A percentile compares a stretch with the other conserved stretches of the same genome.
phyloP scores from a whole-genome alignment of 2,329 filamentous ascomycete species.

The Colletotrichum melonis region DNA sequence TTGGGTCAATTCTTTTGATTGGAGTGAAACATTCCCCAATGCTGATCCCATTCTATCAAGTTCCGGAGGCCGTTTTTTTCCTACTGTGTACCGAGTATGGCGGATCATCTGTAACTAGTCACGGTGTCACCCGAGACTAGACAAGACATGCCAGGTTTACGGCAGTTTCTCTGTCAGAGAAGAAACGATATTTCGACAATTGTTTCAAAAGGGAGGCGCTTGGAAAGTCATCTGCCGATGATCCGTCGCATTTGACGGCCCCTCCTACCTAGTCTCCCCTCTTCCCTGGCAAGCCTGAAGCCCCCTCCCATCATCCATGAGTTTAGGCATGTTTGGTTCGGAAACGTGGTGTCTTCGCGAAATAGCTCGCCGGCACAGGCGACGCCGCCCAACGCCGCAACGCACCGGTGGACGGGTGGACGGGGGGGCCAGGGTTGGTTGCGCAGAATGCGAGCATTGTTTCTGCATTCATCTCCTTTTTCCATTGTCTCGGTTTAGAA shows the following conservation, averaged over 20 bases:
- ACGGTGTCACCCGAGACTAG: not conserved
- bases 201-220: not conserved
- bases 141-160: too few relatives aligned
- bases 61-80: not conserved
- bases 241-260: not conserved
- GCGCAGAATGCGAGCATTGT: conserved; percentile 18
- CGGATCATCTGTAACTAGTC: not conserved
- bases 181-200: not conserved
- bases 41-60: not conserved
- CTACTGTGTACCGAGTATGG: not conserved
- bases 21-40: not conserved
- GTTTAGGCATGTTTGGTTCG: not conserved
- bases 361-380: not conserved
- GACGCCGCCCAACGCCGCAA: too few relatives aligned
- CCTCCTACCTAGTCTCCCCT: not conserved
- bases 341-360: not conserved
- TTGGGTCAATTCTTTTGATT: not conserved
- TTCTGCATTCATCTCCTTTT: conserved; percentile 1
- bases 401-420: too few relatives aligned
- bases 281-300: too few relatives aligned
- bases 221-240: not conserved
- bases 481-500: not conserved
- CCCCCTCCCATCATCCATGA: too few relatives aligned
- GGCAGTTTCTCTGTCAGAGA: too few relatives aligned
- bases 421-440: not conserved